phyloP scores from a whole-genome alignment of 176 grass and related monocot species.

The Chrysopogon serrulatus region DNA sequence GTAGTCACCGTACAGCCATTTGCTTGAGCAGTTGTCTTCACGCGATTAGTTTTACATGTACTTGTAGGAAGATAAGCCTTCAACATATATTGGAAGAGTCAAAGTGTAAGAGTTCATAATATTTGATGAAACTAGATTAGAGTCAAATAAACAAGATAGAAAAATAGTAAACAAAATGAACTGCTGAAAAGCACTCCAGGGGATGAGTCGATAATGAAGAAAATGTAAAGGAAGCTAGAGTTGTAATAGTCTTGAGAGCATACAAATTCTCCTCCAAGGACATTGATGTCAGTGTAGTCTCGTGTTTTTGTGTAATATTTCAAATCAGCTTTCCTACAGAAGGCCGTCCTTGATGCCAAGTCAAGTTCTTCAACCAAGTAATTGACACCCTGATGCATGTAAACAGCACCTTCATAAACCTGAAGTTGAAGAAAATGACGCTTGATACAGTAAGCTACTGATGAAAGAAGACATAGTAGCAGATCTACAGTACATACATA shows the following conservation, averaged over 20 bases:
- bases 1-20: constrained; percentile 82
- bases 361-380: constrained; percentile 82
- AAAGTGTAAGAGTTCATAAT: neutral
- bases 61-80: constrained; percentile 64
- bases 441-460: constrained; percentile 11
- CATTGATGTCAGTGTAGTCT: constrained; percentile 88
- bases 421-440: constrained; percentile 30
- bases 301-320: constrained; percentile 95
- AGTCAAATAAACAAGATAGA: neutral
- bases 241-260: constrained; percentile 21
- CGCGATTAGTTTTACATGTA: constrained; percentile 25
- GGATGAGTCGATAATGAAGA: constrained; percentile 13
- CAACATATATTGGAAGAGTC: constrained; percentile 30
- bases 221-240: constrained; percentile 6
- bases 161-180: neutral
- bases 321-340: constrained; percentile 90
- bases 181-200: neutral
- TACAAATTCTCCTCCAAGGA: constrained; percentile 80
- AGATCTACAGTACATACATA: neutral
- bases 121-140: neutral
- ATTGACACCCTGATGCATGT: constrained; percentile 88
- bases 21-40: constrained; percentile 80
- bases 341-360: constrained; percentile 62
- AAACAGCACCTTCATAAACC: constrained; percentile 95
- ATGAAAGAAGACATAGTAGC: neutral